phyloP scores from a whole-genome alignment of 768 basidiomycete genomes.

The Crassisporium funariophilum region DNA sequence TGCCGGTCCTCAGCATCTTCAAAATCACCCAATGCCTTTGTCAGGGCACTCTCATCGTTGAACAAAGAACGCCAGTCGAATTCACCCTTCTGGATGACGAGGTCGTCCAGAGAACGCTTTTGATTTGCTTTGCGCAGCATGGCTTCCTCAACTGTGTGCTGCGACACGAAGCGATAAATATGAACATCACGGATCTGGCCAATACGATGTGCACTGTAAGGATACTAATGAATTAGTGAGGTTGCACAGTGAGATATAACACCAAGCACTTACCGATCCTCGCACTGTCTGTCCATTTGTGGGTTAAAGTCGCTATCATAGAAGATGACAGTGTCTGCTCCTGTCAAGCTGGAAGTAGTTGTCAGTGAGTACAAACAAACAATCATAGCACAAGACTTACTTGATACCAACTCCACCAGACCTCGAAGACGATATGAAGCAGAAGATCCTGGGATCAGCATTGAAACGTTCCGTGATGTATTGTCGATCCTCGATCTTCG shows the following conservation, averaged over 20 bases:
- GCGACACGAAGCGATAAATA: slow-evolving; percentile 92
- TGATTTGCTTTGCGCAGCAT: slow-evolving; percentile 98
- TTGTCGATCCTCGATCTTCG: slow-evolving; percentile 92
- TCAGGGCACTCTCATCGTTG: slow-evolving; percentile 63
- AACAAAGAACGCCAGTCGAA: slow-evolving; percentile 94
- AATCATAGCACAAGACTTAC: slow-evolving; percentile 42
- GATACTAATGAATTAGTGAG: background rate
- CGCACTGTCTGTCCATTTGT: slow-evolving; percentile 97
- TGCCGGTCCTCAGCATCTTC: slow-evolving; percentile 88
- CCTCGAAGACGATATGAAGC: slow-evolving; percentile 85
- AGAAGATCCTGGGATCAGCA: slow-evolving; percentile 75
- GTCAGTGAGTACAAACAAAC: slow-evolving; percentile 20
- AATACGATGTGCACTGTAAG: slow-evolving; percentile 88
- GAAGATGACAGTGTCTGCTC: slow-evolving; percentile 95
- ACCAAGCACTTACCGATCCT: slow-evolving; percentile 83
- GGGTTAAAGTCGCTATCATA: slow-evolving; percentile 98
- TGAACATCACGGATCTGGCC: slow-evolving; percentile 96
- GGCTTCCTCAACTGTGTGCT: slow-evolving; percentile 92
- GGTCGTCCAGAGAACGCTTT: slow-evolving; percentile 85
- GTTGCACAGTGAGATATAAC: background rate
- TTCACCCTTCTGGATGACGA: slow-evolving; percentile 92
- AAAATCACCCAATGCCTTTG: slow-evolving; percentile 77
- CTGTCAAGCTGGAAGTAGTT: slow-evolving; percentile 56
- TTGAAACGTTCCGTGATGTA: slow-evolving; percentile 89
- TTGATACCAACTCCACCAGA: slow-evolving; percentile 94